Evolutionary conservation across 2,329 filamentous ascomycete genomes (phyloP), one percentile per base, ranked within the genome.

Genomic region (Aspergillus sp.): DNA sequence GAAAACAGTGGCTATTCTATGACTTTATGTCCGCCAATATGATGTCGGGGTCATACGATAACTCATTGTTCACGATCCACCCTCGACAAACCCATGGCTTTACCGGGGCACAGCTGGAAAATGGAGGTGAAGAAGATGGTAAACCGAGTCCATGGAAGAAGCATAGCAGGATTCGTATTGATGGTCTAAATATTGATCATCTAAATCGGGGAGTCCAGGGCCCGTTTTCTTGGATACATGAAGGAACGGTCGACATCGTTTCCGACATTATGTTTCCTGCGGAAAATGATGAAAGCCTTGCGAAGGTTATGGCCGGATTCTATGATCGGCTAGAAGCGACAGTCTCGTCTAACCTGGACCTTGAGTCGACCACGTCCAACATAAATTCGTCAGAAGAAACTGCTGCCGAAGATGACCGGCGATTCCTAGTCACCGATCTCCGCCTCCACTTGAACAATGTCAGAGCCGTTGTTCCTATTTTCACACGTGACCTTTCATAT

Each of bases 1-100:
- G 95, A 55, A 98, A 97, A 72, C 94, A 96, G 71, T 99, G 92
- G 90, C 83, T 99, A 0, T 97, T 98, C 75, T 99, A 99, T 80
- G 95, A 99, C 75, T 96, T 99, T 68, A 79, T 99, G 27, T 95
- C 91, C 0, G 95, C 95, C 17, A 97, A 91, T 71, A 94, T 95
- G 75, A 96, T 98, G 86, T 96, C 92, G 11, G 95, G 95, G 1
- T 95, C 92, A 0, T 96, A 91, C 68, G 95, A 99, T 71, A 92
- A 95, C 58, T 98, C 95, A 0, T 83, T 99, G 2, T 99, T 99
- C 75, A 98, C 93, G 0, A 96, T 99, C 50, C 95, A 99, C 74
- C 95, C 94, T 4, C 87, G 92, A 17, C 95, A 98, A 76, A 89
- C 91, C 5, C 93, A 97, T 71, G 88, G 91, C 44, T 87, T 90